Evolutionary conservation across 2,329 filamentous ascomycete species (phyloP).

Genomic region (Epichloe bromicola): DNA sequence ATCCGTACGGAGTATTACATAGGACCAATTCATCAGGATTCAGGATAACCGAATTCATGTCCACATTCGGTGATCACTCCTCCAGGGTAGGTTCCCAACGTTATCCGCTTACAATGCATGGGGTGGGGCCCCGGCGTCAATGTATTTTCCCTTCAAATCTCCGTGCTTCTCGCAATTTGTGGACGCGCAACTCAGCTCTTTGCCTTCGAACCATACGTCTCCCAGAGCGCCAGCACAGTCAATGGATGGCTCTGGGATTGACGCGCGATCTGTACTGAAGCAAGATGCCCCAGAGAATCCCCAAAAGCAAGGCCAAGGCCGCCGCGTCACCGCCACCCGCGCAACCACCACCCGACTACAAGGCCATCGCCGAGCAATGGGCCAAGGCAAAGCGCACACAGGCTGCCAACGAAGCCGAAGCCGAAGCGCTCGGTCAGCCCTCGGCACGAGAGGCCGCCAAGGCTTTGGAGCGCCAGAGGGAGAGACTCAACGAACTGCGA

Average conservation of each 20-base stretch:
- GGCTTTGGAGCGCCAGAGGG: constrained; percentile 32
- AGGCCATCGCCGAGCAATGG: constrained; percentile 40
- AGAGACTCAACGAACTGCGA: constrained; percentile 33
- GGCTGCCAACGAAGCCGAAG: constrained; percentile 26
- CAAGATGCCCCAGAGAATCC: constrained; percentile 15
- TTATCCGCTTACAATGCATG: no score
- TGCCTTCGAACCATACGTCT: background rate
- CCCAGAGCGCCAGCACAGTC: constrained; percentile 9
- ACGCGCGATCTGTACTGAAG: constrained; percentile 7
- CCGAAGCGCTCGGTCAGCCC: constrained; percentile 16
- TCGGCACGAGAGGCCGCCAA: constrained; percentile 22
- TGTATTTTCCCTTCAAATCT: no score
- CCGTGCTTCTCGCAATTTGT: background rate
- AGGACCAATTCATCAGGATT: no score
- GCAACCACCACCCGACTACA: constrained; percentile 28
- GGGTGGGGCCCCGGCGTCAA: no score
- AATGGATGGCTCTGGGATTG: constrained; percentile 14
- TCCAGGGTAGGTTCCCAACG: no score
- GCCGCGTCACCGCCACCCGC: constrained; percentile 7
- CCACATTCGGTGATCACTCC: no score
- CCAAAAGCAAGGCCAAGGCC: constrained; percentile 14
- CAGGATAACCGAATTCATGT: no score
- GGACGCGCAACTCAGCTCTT: background rate
- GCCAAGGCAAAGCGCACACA: constrained; percentile 39
- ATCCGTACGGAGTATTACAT: no score